These are phyloP conservation scores for Malania oleifera DNA, from an alignment of 164 flowering plant genomes.

Conservation along the genomic window DNA sequence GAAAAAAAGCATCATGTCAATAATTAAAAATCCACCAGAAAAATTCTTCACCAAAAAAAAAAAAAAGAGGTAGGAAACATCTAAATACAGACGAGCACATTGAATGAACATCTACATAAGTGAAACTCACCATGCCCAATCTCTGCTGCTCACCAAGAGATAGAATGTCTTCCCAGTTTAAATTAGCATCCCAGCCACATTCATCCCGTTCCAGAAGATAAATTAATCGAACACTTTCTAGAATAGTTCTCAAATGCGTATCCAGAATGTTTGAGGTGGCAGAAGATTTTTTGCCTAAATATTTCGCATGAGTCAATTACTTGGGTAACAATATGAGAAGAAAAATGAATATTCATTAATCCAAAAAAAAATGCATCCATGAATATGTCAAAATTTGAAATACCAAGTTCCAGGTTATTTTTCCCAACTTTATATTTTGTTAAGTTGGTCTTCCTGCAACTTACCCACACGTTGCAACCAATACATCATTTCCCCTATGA, in stretches of 20 bases:
- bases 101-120: neutral
- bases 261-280: constrained; percentile 39
- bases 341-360: neutral
- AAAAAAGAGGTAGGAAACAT: neutral
- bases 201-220: constrained; percentile 87
- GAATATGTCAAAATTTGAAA: too few relatives aligned
- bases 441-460: too few relatives aligned
- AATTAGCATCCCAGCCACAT: constrained; percentile 73
- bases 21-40: neutral
- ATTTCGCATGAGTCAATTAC: neutral
- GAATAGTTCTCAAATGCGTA: constrained; percentile 50
- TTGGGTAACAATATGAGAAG: neutral
- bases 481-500: too few relatives aligned
- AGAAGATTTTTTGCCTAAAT: constrained; percentile 36
- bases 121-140: constrained; percentile 82
- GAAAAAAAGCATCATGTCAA: constrained; percentile 11
- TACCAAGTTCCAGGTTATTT: too few relatives aligned
- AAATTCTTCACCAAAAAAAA: neutral
- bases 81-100: neutral
- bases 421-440: too few relatives aligned
- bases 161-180: constrained; percentile 90
- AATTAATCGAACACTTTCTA: constrained; percentile 70
- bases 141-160: constrained; percentile 99
- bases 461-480: too few relatives aligned
- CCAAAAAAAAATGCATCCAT: too few relatives aligned